Base-by-base conservation (phyloP, 1,284 basidiomycete species). In the Bjerkandera adusta region DNA sequence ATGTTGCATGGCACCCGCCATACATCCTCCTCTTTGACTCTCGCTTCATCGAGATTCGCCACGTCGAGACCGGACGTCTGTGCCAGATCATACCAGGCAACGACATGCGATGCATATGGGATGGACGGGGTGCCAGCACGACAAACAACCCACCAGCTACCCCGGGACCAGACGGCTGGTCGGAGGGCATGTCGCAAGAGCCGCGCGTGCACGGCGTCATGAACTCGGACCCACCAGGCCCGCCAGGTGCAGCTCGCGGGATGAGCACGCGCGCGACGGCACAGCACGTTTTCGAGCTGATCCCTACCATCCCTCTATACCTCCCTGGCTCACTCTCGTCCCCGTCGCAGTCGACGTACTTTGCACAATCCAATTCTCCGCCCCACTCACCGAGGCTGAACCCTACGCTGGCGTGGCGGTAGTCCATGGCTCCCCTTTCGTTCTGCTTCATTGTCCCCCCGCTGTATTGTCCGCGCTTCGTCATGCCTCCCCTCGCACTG, bases 11-110 rank as follows among this genome's bases (percentile, higher is more conserved):
- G 69, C 91, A 94, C 58, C 82, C 87, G 40, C 92, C 92, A 0
- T 95, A 94, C 58, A 76, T 98, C 42, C 77, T 97, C 15, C 83
- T 96, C 27, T 93, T 97, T 67, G 92, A 96, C 63, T 75, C 82
- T 13, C 84, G 90, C 24, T 97, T 97, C 69, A 88, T 98, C 61
- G 95, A 98, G 68, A 81, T 98, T 34, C 83, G 95, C 25, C 88
- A 97, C 61, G 80, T 88, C 56, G 72, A 88, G 54, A 91, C 85
- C 0, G 93, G 92, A 11, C 83, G 89, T 6, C 77, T 98, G 8
- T 79, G 87, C 0, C 95, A 98, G 66, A 92, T 97, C 64, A 90
- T 97, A 53, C 77, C 83, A 1, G 87, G 86, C 20, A 76, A 75
- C 48, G 87, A 97, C 57, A 73, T 97, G 16, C 81, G 88, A 13